A percentile compares a stretch with the other conserved stretches of the same genome.
Evolutionary conservation across 2,329 filamentous ascomycete species (phyloP).

Genomic region (Elsinoe perseae): DNA sequence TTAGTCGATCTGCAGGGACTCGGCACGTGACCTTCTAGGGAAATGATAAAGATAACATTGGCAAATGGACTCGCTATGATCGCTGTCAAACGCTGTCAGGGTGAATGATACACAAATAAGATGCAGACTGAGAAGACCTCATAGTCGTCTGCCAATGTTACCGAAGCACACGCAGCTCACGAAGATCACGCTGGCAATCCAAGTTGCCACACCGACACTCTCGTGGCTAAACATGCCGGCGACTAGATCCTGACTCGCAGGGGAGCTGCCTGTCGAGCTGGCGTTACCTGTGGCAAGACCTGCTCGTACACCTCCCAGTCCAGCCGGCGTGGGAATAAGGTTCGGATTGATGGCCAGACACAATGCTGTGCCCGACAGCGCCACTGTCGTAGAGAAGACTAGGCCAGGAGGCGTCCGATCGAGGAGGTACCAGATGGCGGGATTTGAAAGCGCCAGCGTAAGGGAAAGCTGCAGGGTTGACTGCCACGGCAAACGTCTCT

Average conservation of each 20-base stretch:
- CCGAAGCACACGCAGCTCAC: constrained; percentile 95
- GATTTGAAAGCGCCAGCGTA: constrained; percentile 83
- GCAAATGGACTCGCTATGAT: neutral
- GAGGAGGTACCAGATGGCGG: constrained; percentile 91
- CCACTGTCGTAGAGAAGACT: constrained; percentile 66
- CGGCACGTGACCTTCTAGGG: neutral
- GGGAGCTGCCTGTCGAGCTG: constrained; percentile 15
- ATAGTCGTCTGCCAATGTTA: constrained; percentile 76
- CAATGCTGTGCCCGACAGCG: constrained; percentile 63
- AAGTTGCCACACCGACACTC: constrained; percentile 65
- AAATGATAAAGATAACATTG: neutral
- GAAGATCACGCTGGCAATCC: constrained; percentile 89
- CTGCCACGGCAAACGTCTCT: constrained; percentile 88
- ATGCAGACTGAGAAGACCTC: neutral
- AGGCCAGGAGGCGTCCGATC: constrained; percentile 84
- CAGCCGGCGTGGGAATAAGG: constrained; percentile 62
- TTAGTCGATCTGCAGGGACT: no score
- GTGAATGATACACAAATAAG: neutral
- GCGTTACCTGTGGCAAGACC: constrained; percentile 20
- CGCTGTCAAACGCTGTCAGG: neutral
- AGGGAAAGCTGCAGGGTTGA: constrained; percentile 89
- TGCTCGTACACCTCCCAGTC: constrained; percentile 21
- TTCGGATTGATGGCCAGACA: constrained; percentile 69
- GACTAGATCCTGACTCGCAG: constrained; percentile 17
- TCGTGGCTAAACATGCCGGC: constrained; percentile 52